phyloP scores from a whole-genome alignment of 2,329 filamentous ascomycete species.

The Kalaharituber pfeilii region DNA sequence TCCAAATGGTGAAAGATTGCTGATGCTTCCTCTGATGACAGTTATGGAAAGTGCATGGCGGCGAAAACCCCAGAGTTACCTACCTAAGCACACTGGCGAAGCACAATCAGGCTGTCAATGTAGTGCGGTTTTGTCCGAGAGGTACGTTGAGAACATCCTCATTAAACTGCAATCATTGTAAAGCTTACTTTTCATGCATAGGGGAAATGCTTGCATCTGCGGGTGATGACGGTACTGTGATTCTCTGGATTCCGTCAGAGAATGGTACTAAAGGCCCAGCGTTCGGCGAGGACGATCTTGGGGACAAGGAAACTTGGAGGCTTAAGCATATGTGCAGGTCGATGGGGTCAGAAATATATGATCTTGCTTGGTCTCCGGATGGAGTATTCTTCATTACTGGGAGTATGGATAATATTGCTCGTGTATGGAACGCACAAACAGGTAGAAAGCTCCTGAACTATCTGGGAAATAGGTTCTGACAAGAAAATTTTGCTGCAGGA shows the following conservation, averaged over 20 bases:
- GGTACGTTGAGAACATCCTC: slow-evolving; percentile 37
- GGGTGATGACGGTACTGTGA: slow-evolving; percentile 91
- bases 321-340: slow-evolving; percentile 97
- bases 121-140: slow-evolving; percentile 87
- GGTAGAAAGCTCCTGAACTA: slow-evolving; percentile 35
- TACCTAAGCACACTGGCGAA: slow-evolving; percentile 84
- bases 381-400: slow-evolving; percentile 91
- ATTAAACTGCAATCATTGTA: background rate
- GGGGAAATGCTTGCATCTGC: slow-evolving; percentile 87
- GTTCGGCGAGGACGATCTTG: slow-evolving; percentile 65
- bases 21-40: slow-evolving; percentile 27
- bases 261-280: slow-evolving; percentile 38
- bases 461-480: background rate
- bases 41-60: slow-evolving; percentile 82
- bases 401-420: slow-evolving; percentile 96
- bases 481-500: slow-evolving; percentile 29
- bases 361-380: slow-evolving; percentile 97
- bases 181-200: slow-evolving; percentile 31
- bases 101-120: slow-evolving; percentile 94
- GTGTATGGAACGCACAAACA: slow-evolving; percentile 87
- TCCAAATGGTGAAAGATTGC: slow-evolving; percentile 1
- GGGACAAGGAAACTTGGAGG: slow-evolving; percentile 93
- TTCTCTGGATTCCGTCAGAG: slow-evolving; percentile 87
- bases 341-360: slow-evolving; percentile 89
- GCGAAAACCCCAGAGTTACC: slow-evolving; percentile 72